phyloP scores from a whole-genome alignment of 768 basidiomycete genomes.

The Porphyrellus cyaneotinctus region DNA sequence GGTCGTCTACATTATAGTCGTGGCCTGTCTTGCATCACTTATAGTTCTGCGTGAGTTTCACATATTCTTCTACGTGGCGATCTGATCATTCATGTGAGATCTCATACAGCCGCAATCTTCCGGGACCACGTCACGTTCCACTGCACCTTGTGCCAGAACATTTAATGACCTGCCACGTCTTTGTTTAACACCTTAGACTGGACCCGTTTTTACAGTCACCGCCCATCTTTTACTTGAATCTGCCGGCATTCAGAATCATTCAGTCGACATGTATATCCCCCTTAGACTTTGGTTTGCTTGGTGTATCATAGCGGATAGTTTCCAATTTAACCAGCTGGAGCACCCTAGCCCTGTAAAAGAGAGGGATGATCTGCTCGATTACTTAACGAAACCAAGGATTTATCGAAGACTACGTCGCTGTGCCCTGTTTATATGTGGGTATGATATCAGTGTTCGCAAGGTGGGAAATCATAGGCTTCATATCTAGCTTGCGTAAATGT shows the following conservation, averaged over 20 bases:
- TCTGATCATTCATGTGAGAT: constrained; percentile 12
- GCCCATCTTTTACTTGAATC: constrained; percentile 10
- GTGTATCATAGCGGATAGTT: constrained; percentile 29
- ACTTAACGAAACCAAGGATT: not conserved
- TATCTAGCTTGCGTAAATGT: not conserved
- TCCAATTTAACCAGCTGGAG: constrained; percentile 11
- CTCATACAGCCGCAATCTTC: constrained; percentile 67
- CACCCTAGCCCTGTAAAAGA: not conserved
- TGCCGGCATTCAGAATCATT: constrained; percentile 20
- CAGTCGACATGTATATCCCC: constrained; percentile 26
- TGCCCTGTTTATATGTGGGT: not conserved
- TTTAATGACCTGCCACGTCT: constrained; percentile 50
- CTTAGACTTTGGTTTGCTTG: constrained; percentile 20
- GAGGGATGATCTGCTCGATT: not conserved
- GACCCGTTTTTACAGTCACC: constrained; percentile 1
- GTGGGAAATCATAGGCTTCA: not conserved
- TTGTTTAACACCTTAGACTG: constrained; percentile 10
- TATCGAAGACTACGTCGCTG: not conserved
- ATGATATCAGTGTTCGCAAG: not conserved
- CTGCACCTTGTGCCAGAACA: constrained; percentile 82
- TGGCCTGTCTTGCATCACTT: constrained; percentile 75
- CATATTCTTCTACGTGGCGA: not conserved
- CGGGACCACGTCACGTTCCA: constrained; percentile 70
- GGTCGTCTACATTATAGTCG: constrained; percentile 71
- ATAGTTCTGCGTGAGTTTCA: constrained; percentile 70